Percentiles rank a stretch among this genome's conserved stretches.
phyloP scores from a whole-genome alignment of 2,329 filamentous ascomycete genomes.

The Nothomitra cinnamomea region DNA sequence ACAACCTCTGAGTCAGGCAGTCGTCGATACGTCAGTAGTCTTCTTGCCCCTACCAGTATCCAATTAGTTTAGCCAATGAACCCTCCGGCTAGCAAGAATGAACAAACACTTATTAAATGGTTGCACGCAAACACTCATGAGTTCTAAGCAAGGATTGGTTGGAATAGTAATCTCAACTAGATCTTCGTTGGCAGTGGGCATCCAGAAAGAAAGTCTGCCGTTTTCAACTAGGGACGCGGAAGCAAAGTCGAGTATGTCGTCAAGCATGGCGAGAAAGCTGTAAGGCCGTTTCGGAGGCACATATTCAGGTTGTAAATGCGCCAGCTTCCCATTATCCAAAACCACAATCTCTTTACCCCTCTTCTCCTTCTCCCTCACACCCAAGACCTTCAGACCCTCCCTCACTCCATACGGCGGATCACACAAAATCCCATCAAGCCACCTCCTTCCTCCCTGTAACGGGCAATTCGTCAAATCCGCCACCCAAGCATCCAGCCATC shows the following conservation, averaged over 20 bases:
- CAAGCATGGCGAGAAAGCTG: slow-evolving; percentile 75
- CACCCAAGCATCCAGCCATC: slow-evolving; percentile 63
- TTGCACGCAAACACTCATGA: slow-evolving; percentile 66
- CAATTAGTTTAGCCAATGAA: not conserved
- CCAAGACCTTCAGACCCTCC: slow-evolving; percentile 79
- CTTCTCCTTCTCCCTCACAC: slow-evolving; percentile 50
- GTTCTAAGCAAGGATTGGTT: slow-evolving; percentile 54
- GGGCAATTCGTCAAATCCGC: slow-evolving; percentile 82
- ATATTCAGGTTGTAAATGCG: slow-evolving; percentile 51
- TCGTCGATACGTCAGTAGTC: slow-evolving; percentile 5
- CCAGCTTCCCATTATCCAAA: slow-evolving; percentile 50
- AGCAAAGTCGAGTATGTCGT: slow-evolving; percentile 77
- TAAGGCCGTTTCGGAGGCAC: slow-evolving; percentile 84
- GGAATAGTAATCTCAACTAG: slow-evolving; percentile 63
- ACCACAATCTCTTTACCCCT: slow-evolving; percentile 33
- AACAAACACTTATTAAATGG: slow-evolving; percentile 69
- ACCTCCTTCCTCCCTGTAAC: slow-evolving; percentile 32
- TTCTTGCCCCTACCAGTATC: slow-evolving; percentile 4
- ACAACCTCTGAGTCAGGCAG: slow-evolving; percentile 24
- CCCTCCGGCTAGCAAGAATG: not conserved
- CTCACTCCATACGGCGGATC: slow-evolving; percentile 93
- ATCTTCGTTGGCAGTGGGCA: slow-evolving; percentile 77
- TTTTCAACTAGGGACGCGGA: slow-evolving; percentile 57
- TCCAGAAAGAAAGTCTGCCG: slow-evolving; percentile 85
- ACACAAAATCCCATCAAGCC: slow-evolving; percentile 82